Base-by-base conservation (phyloP, 2,329 filamentous ascomycete species). In the Aspergillus fumigatiaffinis region DNA sequence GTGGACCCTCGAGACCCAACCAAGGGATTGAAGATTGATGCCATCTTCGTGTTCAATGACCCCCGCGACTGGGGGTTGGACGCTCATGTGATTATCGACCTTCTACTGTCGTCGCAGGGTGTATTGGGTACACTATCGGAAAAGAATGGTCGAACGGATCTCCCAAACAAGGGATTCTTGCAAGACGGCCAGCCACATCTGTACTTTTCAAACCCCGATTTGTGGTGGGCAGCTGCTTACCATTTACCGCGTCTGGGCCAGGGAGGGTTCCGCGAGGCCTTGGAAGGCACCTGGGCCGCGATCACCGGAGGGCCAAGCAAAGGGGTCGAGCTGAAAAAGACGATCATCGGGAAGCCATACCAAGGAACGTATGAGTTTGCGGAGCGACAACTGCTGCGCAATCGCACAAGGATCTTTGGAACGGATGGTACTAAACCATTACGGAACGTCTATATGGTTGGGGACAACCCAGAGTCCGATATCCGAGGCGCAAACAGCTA, bases 21-120 rank as follows among this genome's bases (percentile, higher is more conserved):
- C 0, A 76, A 78, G 14, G 81, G 79, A 20, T 81, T 93, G 50
- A 92, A 91, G 66, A 88, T 99, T 64, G 91, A 96, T 69, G 92
- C 92, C 28, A 85, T 97, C 28, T 89, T 97, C 68, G 89, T 97
- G 6, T 97, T 93, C 82, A 96, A 96, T 72, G 94, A 97, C 74
- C 92, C 94, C 3, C 85, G 94, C 55, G 94, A 99, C 78, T 99
- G 94, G 94, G 92, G 90, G 0, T 82, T 97, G 9, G 93, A 97
- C 73, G 86, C 86, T 2, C 90, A 96, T 70, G 79, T 97, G 65
- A 88, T 97, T 56, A 75, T 89, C 54, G 94, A 99, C 73, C 77
- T 96, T 10, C 79, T 97, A 6, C 81, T 96, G 44, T 96, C 92
- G 0, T 80, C 84, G 20, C 67, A 82, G n/a, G 94, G 94, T 20